These are phyloP conservation scores for Beauveria brongniartii DNA, from an alignment of 2,329 filamentous ascomycete genomes.

Conservation along the genomic window DNA sequence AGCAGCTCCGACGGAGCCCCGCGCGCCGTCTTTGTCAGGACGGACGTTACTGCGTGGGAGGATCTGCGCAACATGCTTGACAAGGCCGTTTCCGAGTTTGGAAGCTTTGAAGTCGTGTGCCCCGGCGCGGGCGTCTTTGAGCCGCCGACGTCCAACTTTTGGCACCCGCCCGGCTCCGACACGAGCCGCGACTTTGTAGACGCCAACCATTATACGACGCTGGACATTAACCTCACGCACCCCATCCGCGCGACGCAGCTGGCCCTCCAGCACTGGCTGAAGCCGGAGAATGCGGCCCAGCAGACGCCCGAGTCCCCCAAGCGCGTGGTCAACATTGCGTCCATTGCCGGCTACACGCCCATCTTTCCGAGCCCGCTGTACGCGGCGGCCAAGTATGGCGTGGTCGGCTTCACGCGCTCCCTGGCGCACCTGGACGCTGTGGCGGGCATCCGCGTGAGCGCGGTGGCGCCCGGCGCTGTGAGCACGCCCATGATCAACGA, in stretches of 20 bases:
- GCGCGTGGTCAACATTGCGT: slow-evolving; percentile 29
- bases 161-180: slow-evolving; percentile 30
- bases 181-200: slow-evolving; percentile 24
- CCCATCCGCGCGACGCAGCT: slow-evolving; percentile 33
- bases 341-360: slow-evolving; percentile 28
- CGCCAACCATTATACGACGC: slow-evolving; percentile 23
- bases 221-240: slow-evolving; percentile 35
- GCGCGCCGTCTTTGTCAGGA: slow-evolving; percentile 33
- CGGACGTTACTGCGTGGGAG: slow-evolving; percentile 36
- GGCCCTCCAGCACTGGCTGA: slow-evolving; percentile 30
- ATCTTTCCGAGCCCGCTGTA: slow-evolving; percentile 30
- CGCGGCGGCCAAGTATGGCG: slow-evolving; percentile 29
- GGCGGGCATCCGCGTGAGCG: slow-evolving; percentile 31
- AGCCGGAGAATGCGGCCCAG: slow-evolving; percentile 19
- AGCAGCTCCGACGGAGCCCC: neutral
- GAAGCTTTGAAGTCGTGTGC: slow-evolving; percentile 33
- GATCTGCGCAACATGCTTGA: slow-evolving; percentile 29
- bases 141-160: slow-evolving; percentile 34
- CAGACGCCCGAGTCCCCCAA: slow-evolving; percentile 26
- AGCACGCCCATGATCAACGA: slow-evolving; percentile 38
- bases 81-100: slow-evolving; percentile 26
- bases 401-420: slow-evolving; percentile 33
- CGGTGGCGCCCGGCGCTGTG: slow-evolving; percentile 36
- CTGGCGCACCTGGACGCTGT: slow-evolving; percentile 27
- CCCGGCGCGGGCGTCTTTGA: slow-evolving; percentile 41